These are phyloP conservation scores for Nicotiana sylvestris DNA, from an alignment of 257 asterid species.

Conservation along the genomic window DNA sequence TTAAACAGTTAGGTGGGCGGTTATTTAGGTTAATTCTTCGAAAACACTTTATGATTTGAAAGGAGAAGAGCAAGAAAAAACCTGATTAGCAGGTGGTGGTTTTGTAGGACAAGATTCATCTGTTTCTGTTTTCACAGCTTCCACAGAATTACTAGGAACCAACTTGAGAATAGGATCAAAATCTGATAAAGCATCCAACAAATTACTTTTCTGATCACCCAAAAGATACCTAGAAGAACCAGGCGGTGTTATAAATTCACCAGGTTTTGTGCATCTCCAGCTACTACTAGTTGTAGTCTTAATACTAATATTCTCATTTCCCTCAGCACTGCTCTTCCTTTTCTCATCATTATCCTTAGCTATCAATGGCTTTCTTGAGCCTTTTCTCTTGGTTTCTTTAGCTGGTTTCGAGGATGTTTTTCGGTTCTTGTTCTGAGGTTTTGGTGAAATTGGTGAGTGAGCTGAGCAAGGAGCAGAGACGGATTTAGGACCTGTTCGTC, in stretches of 20 bases:
- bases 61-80: not conserved
- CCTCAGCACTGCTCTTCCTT: not conserved
- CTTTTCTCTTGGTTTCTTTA: constrained; percentile 1
- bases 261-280: constrained; percentile 57
- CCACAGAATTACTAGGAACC: constrained; percentile 16
- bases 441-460: not conserved
- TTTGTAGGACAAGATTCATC: constrained; percentile 21
- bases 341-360: constrained; percentile 17
- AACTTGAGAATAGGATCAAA: constrained; percentile 24
- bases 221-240: constrained; percentile 65
- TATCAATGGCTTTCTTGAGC: not conserved
- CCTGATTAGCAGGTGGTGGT: constrained; percentile 4
- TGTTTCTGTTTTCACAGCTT: not conserved
- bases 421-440: constrained; percentile 10
- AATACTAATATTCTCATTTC: not conserved
- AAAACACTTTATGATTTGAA: not conserved
- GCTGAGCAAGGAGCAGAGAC: constrained; percentile 12
- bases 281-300: constrained; percentile 21
- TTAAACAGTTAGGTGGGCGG: too few relatives aligned
- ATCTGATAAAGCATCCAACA: constrained; percentile 33
- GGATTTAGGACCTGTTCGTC: not conserved
- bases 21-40: too few relatives aligned
- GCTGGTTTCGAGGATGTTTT: not conserved
- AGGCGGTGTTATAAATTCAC: constrained; percentile 64
- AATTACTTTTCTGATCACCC: constrained; percentile 36